phyloP scores from a whole-genome alignment of 805 yeast genomes.

The Jamesozyma rosinii region DNA sequence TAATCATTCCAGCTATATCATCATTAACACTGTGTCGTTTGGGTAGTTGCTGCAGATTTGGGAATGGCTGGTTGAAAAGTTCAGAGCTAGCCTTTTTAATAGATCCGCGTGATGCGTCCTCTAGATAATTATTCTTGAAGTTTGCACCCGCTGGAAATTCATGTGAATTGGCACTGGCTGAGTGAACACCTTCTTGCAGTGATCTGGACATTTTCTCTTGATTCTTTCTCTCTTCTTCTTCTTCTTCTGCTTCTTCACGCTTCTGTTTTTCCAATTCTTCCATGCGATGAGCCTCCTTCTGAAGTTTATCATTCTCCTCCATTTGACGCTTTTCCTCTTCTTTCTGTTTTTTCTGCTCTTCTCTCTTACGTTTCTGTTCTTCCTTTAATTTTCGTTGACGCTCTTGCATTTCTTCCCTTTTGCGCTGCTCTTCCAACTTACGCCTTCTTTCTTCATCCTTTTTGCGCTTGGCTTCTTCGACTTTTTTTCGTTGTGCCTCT shows the following conservation, averaged over 20 bases:
- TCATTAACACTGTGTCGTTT: constrained; percentile 13
- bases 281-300: constrained; percentile 14
- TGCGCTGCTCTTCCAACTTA: constrained; percentile 34
- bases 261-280: constrained; percentile 11
- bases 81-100: neutral
- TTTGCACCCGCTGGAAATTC: neutral
- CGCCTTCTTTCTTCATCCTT: constrained; percentile 35
- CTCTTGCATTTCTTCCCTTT: constrained; percentile 34
- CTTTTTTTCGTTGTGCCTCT: constrained; percentile 31
- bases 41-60: neutral
- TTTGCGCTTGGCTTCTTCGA: constrained; percentile 33
- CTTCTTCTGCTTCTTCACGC: constrained; percentile 17
- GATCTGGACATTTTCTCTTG: neutral
- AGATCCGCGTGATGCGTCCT: neutral
- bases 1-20: constrained; percentile 23
- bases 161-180: neutral
- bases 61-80: neutral
- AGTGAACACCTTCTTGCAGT: neutral
- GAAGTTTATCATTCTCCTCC: constrained; percentile 20
- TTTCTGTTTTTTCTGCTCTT: constrained; percentile 31
- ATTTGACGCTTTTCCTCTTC: constrained; percentile 20
- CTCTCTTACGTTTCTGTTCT: constrained; percentile 34
- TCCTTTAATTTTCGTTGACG: constrained; percentile 31
- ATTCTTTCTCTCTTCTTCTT: constrained; percentile 23
- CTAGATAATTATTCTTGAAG: neutral